These are phyloP conservation scores for Anthracocystis setariae DNA, from an alignment of 1,284 basidiomycete genomes.

Conservation along the genomic window DNA sequence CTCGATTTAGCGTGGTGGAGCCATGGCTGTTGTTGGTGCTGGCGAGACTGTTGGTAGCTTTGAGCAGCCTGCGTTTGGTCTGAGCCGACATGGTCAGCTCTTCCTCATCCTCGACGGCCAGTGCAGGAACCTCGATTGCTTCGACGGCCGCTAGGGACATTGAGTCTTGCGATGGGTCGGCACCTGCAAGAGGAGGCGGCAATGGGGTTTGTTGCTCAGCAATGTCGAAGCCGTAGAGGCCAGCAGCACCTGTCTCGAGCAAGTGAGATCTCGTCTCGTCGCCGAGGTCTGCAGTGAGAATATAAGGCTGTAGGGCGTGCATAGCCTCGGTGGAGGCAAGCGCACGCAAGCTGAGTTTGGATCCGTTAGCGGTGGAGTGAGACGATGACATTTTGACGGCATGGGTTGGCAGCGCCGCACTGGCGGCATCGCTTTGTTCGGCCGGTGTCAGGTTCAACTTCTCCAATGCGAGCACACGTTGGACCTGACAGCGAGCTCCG, in stretches of 20 bases:
- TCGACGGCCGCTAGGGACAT: conserved; percentile 18
- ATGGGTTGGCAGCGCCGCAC: background rate
- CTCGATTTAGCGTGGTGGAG: background rate
- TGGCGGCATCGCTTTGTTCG: background rate
- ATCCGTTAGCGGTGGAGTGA: conserved; percentile 6
- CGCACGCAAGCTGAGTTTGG: conserved; percentile 32
- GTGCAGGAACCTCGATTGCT: conserved; percentile 7
- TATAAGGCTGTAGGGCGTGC: conserved; percentile 18
- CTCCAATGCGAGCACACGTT: conserved; percentile 35
- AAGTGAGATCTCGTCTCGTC: conserved; percentile 4
- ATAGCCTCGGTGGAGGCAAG: conserved; percentile 14
- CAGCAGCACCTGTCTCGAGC: conserved; percentile 14
- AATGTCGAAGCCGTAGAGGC: conserved; percentile 31
- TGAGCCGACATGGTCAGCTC: conserved; percentile 24
- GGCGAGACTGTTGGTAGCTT: conserved; percentile 19
- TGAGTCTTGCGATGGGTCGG: background rate
- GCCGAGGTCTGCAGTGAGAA: conserved; percentile 10
- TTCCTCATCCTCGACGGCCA: conserved; percentile 6
- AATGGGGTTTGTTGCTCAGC: conserved; percentile 29
- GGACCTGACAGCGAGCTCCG: conserved; percentile 40
- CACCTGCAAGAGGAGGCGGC: conserved; percentile 13
- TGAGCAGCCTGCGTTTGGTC: conserved; percentile 32
- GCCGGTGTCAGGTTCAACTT: conserved; percentile 3
- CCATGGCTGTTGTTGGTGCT: background rate
- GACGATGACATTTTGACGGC: background rate